Evolutionary conservation across 2,329 filamentous ascomycete species (phyloP), one percentile per base, ranked within the genome.

Genomic region (Cladorrhinum sp.): DNA sequence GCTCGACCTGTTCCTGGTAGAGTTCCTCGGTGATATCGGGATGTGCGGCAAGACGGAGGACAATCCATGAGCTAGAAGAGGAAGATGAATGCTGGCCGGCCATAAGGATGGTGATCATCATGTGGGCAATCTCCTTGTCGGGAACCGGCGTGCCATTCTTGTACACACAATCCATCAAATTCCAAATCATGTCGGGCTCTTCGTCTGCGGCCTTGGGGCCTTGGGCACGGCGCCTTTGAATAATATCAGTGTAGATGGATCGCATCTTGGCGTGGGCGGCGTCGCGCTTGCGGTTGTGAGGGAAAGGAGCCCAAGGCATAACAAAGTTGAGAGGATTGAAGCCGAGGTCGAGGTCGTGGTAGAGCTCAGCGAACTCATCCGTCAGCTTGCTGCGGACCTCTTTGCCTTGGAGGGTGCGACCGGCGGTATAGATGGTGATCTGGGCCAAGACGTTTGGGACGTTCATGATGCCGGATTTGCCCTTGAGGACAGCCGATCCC

Each of bases 51-150:
- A 94, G 81, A 54, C 86, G 87, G 10, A 93, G 81, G 66, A 93
- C 76, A 65, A 92, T 90, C 89, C 90, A 94, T 8, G 87, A 82
- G 66, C 86, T 86, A n/a, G 88, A 88, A 0, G 89, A 87, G 5
- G 90, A 88, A 0, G 89, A 92, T 1, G 88, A 90, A 76, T 94
- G 90, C 71, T 94, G 90, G 55, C 90, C 90, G 10, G 87, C 90
- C 90, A 94, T 92, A 55, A 94, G 82, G 14, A 94, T 81, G 0
- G 90, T 89, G 70, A 93, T 94, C 90, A 94, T 92, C 81, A 93
- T 90, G 74, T 92, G 87, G 0, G 90, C 89, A 56, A 94, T 85
- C 71, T 94, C 90, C 66, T 86, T 82, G 71, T 94, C 90, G 0
- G 90, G 86, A 1, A 93, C 76, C 0, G 79, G 75, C 8, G 77